phyloP scores from a whole-genome alignment of 208 protist genomes.

The Leishmania mexicana region DNA sequence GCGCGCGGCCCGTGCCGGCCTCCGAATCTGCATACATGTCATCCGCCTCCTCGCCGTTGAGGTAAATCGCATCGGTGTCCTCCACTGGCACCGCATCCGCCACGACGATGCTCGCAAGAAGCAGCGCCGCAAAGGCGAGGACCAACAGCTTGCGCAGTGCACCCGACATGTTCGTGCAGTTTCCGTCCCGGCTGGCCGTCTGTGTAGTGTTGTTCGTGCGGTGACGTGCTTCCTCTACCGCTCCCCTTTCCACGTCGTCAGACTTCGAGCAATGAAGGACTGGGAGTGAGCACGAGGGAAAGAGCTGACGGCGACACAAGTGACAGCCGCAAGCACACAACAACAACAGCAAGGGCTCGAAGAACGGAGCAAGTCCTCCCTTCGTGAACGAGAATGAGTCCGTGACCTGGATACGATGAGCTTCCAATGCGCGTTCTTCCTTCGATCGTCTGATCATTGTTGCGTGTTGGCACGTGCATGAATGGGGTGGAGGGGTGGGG shows the following conservation, averaged over 20 bases:
- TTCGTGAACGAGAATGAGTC: background rate
- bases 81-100: slow-evolving; percentile 11
- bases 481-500: too few species aligned
- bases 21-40: slow-evolving; percentile 32
- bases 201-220: background rate
- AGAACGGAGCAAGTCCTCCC: background rate
- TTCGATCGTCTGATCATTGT: background rate
- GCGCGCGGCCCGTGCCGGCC: background rate
- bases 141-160: slow-evolving; percentile 22
- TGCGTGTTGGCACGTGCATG: background rate
- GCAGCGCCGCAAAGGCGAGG: slow-evolving; percentile 19
- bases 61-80: background rate
- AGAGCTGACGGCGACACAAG: background rate
- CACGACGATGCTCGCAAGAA: slow-evolving; percentile 22
- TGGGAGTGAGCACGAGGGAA: too few species aligned
- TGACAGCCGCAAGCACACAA: background rate
- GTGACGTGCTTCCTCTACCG: background rate
- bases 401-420: background rate
- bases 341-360: background rate
- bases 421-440: background rate
- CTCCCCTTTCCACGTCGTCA: background rate
- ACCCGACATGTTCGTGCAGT: slow-evolving; percentile 1
- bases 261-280: background rate
- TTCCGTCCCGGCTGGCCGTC: background rate
- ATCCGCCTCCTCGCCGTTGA: slow-evolving; percentile 27